Base-by-base conservation (phyloP, 23 red algal species). In the Gracilariopsis chorda region DNA sequence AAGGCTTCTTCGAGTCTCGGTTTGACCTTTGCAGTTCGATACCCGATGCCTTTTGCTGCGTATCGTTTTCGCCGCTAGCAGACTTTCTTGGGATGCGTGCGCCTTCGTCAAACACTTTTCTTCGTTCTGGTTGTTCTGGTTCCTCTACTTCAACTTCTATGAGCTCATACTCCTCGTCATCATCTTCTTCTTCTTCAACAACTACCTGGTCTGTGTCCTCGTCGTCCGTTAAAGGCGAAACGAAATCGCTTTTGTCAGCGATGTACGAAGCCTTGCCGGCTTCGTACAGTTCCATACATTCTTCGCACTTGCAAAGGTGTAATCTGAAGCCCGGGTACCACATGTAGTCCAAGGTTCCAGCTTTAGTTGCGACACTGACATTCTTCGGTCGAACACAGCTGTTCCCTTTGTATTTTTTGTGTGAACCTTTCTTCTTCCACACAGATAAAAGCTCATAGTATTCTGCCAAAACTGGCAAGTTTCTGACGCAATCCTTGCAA, bases 401-500 rank as follows among this genome's bases (percentile, higher is more conserved):
- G 5, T 53, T 56, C 11, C 37, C 51, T 21, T 60, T 32, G 39
- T 27, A 44, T 59, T 56, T 72, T 82, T 78, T 48, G 41, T 45
- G 20, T 11, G 33, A 53, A 16, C 17, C 19, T 24, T 73, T 73
- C 40, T 73, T 73, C 40, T 73, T 45, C 80, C 91, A 94, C 14
- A 51, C 58, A 25, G 47, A 33, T 16, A 51, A 63, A 25, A 70
- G 25, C 64, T 85, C 80, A 43, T 86, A 84, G 36, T 94, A 94
- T 20, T 84, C 78, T 24, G 79, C 73, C 8, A 94, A 44, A 33
- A 94, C 47, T 3, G 91, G 81, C 21, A 94, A 53, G 2, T 2
- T 78, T 29, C 34, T 78, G 36, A 86, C 72, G 53, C 91, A 94
- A 59, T 94, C 79, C 49, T 58, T 64, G 59, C 91, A 94, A 45